Conservation (phyloP, 2,329 filamentous ascomycete genomes). For the Diaporthe eres region DNA sequence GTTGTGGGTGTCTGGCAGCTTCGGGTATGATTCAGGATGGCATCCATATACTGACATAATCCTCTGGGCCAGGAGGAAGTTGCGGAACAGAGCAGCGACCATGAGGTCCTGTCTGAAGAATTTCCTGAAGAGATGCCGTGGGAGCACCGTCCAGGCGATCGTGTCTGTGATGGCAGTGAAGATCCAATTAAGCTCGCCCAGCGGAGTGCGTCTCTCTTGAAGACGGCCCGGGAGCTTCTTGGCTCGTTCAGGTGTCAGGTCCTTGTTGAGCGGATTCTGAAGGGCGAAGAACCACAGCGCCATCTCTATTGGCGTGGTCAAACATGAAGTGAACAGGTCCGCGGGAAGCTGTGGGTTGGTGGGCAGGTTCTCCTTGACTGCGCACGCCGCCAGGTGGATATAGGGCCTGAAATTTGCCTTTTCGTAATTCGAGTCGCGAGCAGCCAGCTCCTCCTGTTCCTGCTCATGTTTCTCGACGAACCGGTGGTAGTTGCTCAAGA, state of each 20-base stretch:
- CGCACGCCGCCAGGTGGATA: slow-evolving; percentile 94
- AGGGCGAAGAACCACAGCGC: slow-evolving; percentile 96
- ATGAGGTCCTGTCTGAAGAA: slow-evolving; percentile 98
- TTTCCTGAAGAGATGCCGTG: slow-evolving; percentile 92
- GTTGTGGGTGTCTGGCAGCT: slow-evolving; percentile 93
- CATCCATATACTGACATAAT: slow-evolving; percentile 98
- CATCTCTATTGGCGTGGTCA: slow-evolving; percentile 98
- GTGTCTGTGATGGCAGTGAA: slow-evolving; percentile 99
- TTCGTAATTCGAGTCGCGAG: slow-evolving; percentile 85
- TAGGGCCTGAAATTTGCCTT: slow-evolving; percentile 79
- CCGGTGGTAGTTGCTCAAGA: slow-evolving; percentile 93
- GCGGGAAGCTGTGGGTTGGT: slow-evolving; percentile 95
- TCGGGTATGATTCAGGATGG: slow-evolving; percentile 91
- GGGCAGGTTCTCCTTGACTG: slow-evolving; percentile 90
- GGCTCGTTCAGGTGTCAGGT: slow-evolving; percentile 83
- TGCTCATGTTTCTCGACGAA: slow-evolving; percentile 96
- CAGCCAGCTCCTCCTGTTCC: slow-evolving; percentile 83
- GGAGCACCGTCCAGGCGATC: slow-evolving; percentile 96
- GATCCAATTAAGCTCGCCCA: slow-evolving; percentile 99
- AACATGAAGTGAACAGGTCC: slow-evolving; percentile 94
- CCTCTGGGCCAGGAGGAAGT: slow-evolving; percentile 93
- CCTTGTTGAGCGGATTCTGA: slow-evolving; percentile 81
- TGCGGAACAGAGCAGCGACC: slow-evolving; percentile 97
- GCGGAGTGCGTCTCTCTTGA: slow-evolving; percentile 91
- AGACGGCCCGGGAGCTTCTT: slow-evolving; percentile 91